Percentiles rank a stretch among this genome's conserved stretches.
phyloP scores from a whole-genome alignment of 2,329 filamentous ascomycete species.

The Lecanoromycetidae sp. region DNA sequence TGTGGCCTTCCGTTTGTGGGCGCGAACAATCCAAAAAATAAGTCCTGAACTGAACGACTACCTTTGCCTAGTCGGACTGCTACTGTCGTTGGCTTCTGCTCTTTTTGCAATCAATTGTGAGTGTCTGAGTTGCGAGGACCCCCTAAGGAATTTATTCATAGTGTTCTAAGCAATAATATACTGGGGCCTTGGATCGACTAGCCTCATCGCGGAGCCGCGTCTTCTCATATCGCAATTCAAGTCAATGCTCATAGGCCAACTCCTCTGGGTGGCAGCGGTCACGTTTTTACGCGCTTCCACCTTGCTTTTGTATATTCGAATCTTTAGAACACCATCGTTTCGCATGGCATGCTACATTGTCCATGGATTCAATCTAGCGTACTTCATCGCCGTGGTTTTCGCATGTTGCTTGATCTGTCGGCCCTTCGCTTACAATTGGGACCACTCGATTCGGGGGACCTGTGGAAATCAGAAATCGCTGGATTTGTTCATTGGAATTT shows the following conservation, averaged over 20 bases:
- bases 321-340: slow-evolving; percentile 9
- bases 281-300: slow-evolving; percentile 13
- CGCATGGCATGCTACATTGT: slow-evolving; percentile 3
- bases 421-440: slow-evolving; percentile 29
- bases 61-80: slow-evolving; percentile 5
- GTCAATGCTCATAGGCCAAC: slow-evolving; percentile 7
- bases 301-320: slow-evolving; percentile 9
- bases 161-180: background rate
- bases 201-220: background rate
- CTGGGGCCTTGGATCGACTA: background rate
- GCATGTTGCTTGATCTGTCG: slow-evolving; percentile 27
- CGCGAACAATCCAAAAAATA: slow-evolving; percentile 9
- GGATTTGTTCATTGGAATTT: slow-evolving; percentile 10
- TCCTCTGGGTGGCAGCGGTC: slow-evolving; percentile 7
- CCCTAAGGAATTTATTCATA: background rate
- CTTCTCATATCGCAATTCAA: background rate
- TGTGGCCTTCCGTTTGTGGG: slow-evolving; percentile 2
- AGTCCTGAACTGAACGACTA: slow-evolving; percentile 11
- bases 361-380: slow-evolving; percentile 8
- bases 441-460: slow-evolving; percentile 23
- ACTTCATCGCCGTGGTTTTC: slow-evolving; percentile 21
- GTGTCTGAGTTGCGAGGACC: background rate
- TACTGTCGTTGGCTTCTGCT: background rate
- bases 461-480: slow-evolving; percentile 23
- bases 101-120: slow-evolving; percentile 6